Percentiles rank a stretch among this genome's conserved stretches.
Evolutionary conservation across 1,139 yeast species (phyloP).

Genomic region (Suhomyces yuchorum): DNA sequence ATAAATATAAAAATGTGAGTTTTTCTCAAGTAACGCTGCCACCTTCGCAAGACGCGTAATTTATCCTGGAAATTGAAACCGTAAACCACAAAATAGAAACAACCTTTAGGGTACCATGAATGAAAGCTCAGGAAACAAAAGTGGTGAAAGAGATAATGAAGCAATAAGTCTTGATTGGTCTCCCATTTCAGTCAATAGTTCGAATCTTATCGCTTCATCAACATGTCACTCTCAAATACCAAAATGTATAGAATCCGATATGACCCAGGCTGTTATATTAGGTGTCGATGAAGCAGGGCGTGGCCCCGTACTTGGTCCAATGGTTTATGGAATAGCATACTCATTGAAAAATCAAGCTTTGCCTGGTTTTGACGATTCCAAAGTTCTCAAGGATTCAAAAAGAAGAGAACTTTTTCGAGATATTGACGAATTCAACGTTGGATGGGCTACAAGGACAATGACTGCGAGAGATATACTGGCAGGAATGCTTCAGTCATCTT

Average conservation of each 20-base stretch:
- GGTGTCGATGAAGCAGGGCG: slow-evolving; percentile 99
- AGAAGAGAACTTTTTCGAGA: slow-evolving; percentile 62
- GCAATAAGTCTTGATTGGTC: slow-evolving; percentile 21
- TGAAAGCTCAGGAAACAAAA: not conserved
- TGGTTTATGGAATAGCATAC: slow-evolving; percentile 93
- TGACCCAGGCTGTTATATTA: slow-evolving; percentile 45
- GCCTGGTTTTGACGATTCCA: slow-evolving; percentile 91
- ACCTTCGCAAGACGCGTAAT: no score
- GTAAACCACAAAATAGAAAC: no score
- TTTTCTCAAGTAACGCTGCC: no score
- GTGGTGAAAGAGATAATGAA: not conserved
- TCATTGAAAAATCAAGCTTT: slow-evolving; percentile 57
- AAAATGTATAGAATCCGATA: slow-evolving; percentile 18
- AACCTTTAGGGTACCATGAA: not conserved
- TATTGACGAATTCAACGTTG: slow-evolving; percentile 66
- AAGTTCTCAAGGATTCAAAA: slow-evolving; percentile 72
- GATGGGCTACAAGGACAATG: slow-evolving; percentile 86
- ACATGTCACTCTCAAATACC: slow-evolving; percentile 42
- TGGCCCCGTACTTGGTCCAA: slow-evolving; percentile 95
- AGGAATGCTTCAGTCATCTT: slow-evolving; percentile 74
- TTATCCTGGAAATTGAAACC: no score
- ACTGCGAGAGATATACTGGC: slow-evolving; percentile 85
- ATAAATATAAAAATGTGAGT: no score
- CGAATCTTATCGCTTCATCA: slow-evolving; percentile 24
- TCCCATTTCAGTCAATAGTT: slow-evolving; percentile 34